phyloP scores from a whole-genome alignment of 352 stramenopile species.

The Phytophthora hybrid region DNA sequence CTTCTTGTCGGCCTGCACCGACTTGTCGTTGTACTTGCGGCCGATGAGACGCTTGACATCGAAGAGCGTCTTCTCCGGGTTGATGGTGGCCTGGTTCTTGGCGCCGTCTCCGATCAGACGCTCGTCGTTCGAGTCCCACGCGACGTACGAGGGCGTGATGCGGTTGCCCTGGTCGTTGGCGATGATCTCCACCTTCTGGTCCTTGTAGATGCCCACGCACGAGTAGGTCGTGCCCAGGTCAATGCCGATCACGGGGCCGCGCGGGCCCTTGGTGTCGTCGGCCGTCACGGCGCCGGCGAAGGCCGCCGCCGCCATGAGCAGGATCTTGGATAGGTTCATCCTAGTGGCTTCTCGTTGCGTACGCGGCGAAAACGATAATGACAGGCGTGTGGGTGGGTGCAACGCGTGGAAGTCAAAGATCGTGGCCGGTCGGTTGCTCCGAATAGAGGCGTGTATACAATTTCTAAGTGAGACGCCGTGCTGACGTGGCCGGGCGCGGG shows the following conservation, averaged over 20 bases:
- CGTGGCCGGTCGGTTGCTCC: not conserved
- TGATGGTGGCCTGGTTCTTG: conserved; percentile 99
- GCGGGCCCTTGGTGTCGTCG: conserved; percentile 66
- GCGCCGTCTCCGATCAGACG: conserved; percentile 98
- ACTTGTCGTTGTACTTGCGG: conserved; percentile 96
- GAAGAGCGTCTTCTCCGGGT: conserved; percentile 99
- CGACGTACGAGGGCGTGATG: conserved; percentile 99
- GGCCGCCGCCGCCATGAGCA: conserved; percentile 55
- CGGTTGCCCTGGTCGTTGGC: conserved; percentile 98
- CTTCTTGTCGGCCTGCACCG: conserved; percentile 98
- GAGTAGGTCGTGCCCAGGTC: conserved; percentile 97
- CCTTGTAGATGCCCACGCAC: conserved; percentile 96
- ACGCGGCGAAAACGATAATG: conserved; percentile 68
- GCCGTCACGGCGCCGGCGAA: conserved; percentile 43
- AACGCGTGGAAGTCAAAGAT: conserved; percentile 39
- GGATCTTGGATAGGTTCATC: conserved; percentile 78
- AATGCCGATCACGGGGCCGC: conserved; percentile 92
- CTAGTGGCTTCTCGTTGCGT: conserved; percentile 34
- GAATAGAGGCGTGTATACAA: conserved; percentile 47
- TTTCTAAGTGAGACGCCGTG: conserved; percentile 19
- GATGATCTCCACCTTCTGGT: conserved; percentile 97
- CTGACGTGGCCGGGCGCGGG: conserved; percentile 43
- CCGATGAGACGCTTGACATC: conserved; percentile 99
- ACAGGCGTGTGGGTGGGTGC: conserved; percentile 17
- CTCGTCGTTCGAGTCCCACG: conserved; percentile 96